Base-by-base conservation (phyloP, 371 early-diverging fungal species). In the Mucor irregularis region DNA sequence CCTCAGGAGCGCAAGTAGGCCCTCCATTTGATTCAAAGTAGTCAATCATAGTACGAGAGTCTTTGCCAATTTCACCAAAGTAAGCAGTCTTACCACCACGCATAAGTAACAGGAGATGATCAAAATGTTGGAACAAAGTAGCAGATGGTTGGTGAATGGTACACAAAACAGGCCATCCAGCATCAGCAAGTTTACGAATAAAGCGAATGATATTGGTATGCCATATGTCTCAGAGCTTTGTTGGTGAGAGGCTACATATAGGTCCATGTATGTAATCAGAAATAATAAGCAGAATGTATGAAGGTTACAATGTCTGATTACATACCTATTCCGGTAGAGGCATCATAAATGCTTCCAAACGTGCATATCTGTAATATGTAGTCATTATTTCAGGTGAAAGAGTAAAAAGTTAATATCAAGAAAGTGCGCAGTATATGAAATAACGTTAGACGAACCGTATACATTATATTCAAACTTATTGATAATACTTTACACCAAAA, bases 81-180 rank as follows among this genome's bases (percentile, higher is more conserved):
- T 91, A 94, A 43, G 86, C 90, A 6, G 81, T 82, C 14, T 73
- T 78, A 30, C 92, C 92, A 44, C 78, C 69, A 35, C 80, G 56
- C 78, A 82, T 82, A 17, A 92, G 73, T 7, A 94, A 69, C 25
- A 94, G 60, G 24, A 94, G 64, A 40, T 88, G 81, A 61, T 94
- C 92, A 64, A 92, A 94, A 58, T 86, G 80, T 54, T 86, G 85
- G 67, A 92, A 92, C 29, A 94, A 73, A 47, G 85, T 73, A 21
- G 90, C 83, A 0, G 88, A 87, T 24, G 94, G 94, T 66, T 92
- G 94, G 68, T 94, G 94, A 53, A 93, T 92, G 2, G 94, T 90
- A 73, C 90, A 90, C 24, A 87, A 68, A 31, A 86, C 74, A 30
- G 85, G 81, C 69, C 82, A 82, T 3, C 88, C 86, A 28, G 79